Conservation (phyloP, 164 flowering plant genomes). For the Umbilicus rupestris region DNA sequence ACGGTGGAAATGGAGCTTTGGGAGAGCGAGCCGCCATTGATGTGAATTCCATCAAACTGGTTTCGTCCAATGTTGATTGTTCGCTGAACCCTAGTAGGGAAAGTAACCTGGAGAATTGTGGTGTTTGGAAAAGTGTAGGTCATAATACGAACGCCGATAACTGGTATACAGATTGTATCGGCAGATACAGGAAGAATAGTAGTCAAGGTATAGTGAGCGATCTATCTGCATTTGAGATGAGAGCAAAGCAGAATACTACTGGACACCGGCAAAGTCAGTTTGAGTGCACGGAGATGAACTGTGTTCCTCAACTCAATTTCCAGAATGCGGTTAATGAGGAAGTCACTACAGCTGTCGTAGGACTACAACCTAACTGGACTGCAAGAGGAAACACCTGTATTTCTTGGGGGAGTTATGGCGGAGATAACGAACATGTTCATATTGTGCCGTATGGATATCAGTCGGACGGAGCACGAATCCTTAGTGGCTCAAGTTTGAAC, state of each 20-base stretch:
- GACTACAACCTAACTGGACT: neutral
- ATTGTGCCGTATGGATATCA: constrained; percentile 27
- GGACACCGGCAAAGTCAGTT: neutral
- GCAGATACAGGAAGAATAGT: neutral
- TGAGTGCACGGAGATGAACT: neutral
- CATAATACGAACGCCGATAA: constrained; percentile 29
- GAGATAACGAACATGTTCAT: constrained; percentile 21
- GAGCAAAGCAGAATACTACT: neutral
- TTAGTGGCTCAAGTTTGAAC: constrained; percentile 23
- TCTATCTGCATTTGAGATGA: neutral
- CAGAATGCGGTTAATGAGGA: constrained; percentile 1
- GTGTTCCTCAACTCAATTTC: constrained; percentile 2
- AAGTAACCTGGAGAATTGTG: constrained; percentile 19
- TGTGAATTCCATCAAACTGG: neutral
- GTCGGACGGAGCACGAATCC: constrained; percentile 6
- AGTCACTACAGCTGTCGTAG: constrained; percentile 5
- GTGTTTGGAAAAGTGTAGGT: constrained; percentile 30
- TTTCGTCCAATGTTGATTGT: constrained; percentile 10
- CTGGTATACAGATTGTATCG: constrained; percentile 20
- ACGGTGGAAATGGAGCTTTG: neutral
- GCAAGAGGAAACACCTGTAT: neutral
- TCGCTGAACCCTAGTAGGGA: constrained; percentile 6
- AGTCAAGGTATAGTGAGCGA: constrained; percentile 6
- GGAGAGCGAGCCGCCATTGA: neutral
- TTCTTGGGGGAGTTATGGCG: constrained; percentile 23